Base-by-base conservation (phyloP, 768 basidiomycete genomes). In the Roridomyces roridus region DNA sequence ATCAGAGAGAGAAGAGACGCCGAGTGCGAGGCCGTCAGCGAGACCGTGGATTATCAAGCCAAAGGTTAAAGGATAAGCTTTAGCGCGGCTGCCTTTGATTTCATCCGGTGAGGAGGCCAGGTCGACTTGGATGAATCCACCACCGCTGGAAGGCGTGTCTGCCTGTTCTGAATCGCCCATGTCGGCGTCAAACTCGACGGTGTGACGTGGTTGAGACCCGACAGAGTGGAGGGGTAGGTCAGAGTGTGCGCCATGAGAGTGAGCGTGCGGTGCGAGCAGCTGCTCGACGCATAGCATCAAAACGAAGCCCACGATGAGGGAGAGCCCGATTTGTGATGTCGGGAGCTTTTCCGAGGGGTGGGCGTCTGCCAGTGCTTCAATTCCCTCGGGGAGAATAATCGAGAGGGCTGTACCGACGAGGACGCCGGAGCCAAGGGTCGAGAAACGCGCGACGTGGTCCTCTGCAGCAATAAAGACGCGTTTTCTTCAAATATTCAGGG, bases 341-440 rank as follows among this genome's bases (percentile, higher is more conserved):
- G 86, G 82, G 21, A 83, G 70, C 11, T 74, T 70, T 5, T 67
- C 45, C 23, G 75, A 68, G 31, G 69, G 62, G 55, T 76, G 69
- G 11, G 76, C 70, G 37, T 70, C 66, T 12, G 77, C 74, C 3
- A 85, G 71, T 12, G 84, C 75, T 73, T 91, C 90, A n/a, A 93
- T 78, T 46, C 91, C 92, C 91, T 97, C 96, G 34, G 96, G 96
- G 48, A 98, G 88, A 60, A 98, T 93, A 23, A 98, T 86, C 12
- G 92, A 92, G 60, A 98, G 74, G 0, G 93, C 94, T 3, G 96
- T 89, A 4, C 96, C 96, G 14, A 97, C 81, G 17, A 98, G 80
- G 11, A 98, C 75, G 11, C 96, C 96, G 47, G 46, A 54, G 57
- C 46, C 62, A 52, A 53, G 28, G 37, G 53, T 54, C 28, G 35